Evolutionary conservation across 805 yeast genomes (phyloP), one percentile per base, ranked within the genome.

Genomic region (Saturnispora ahearnii): DNA sequence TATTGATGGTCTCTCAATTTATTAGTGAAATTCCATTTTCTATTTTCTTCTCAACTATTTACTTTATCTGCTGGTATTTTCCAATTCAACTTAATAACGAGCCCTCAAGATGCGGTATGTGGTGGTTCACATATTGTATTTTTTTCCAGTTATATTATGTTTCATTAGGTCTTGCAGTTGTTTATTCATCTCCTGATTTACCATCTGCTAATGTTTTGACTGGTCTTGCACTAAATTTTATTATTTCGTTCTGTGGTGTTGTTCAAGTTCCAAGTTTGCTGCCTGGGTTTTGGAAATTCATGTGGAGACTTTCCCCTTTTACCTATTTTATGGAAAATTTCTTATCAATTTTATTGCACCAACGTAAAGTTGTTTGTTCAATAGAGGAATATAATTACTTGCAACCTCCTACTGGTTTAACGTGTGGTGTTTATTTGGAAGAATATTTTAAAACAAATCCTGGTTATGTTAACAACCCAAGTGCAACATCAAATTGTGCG

Each of bases 261-360:
- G 69, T 81, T 51, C 87, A 81, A 59, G 78, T 81, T n/a, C 67
- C 66, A 6, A 41, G 52, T 3, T 66, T 72, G 47, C 74, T 85
- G 81, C 91, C 95, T 12, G 81, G 87, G 1, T 87, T 87, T 71
- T 86, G 95, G 95, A 79, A 76, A 44, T 87, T 83, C 63, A 83
- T 87, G 89, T 81, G 84, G 76, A 76, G 84, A 56, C 73, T 72
- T 18, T 81, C 86, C 29, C 93, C 85, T 9, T 75, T 75, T 66
- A 83, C 91, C 1, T 87, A 86, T 60, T 78, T 82, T 62, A 69
- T 86, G 51, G 80, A 78, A 54, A 57, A 54, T 42, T 71, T 77
- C 46, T 69, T 82, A 53, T 68, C 80, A 44, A 71, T 67, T 29
- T 66, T 62, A 31, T 70, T 73, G 45, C 82, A 82, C 55, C 74